Evolutionary conservation across 2,329 filamentous ascomycete species (phyloP).

Genomic region (Moelleriella libera): DNA sequence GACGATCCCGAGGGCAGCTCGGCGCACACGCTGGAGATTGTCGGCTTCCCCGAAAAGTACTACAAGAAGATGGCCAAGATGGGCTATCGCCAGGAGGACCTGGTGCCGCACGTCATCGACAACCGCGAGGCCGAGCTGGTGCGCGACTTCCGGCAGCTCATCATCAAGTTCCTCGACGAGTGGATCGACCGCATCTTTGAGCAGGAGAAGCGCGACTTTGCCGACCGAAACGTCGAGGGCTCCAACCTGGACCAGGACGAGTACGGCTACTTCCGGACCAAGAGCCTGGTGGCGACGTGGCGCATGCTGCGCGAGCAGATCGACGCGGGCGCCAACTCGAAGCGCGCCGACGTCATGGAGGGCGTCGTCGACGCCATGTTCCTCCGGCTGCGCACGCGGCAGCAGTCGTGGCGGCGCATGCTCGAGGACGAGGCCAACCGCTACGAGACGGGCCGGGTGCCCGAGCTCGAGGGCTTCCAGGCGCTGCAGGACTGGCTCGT

Average conservation of each 20-base stretch:
- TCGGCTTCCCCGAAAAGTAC: slow-evolving; percentile 92
- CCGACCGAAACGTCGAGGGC: slow-evolving; percentile 58
- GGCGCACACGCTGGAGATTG: slow-evolving; percentile 77
- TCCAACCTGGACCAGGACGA: slow-evolving; percentile 73
- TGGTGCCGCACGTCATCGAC: slow-evolving; percentile 78
- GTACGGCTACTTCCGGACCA: slow-evolving; percentile 83
- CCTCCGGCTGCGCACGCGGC: slow-evolving; percentile 65
- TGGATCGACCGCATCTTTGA: slow-evolving; percentile 92
- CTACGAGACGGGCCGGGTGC: slow-evolving; percentile 44
- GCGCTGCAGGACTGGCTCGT: slow-evolving; percentile 90
- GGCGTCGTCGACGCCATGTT: slow-evolving; percentile 97
- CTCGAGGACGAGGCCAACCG: slow-evolving; percentile 72
- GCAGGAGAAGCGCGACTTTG: slow-evolving; percentile 70
- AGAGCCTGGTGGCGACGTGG: slow-evolving; percentile 89
- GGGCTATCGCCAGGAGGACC: slow-evolving; percentile 61
- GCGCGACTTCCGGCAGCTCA: slow-evolving; percentile 84
- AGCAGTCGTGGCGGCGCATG: slow-evolving; percentile 76
- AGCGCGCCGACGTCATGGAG: slow-evolving; percentile 81
- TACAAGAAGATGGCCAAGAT: slow-evolving; percentile 92
- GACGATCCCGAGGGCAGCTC: slow-evolving; percentile 77
- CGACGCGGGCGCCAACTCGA: slow-evolving; percentile 68
- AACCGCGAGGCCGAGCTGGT: slow-evolving; percentile 82
- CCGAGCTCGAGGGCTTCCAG: slow-evolving; percentile 55
- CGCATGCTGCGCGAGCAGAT: slow-evolving; percentile 93
- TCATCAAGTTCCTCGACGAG: slow-evolving; percentile 89